Percentiles rank a stretch among this genome's conserved stretches.
Conservation (phyloP, 179 eudicot species). For the Silene vulgaris region DNA sequence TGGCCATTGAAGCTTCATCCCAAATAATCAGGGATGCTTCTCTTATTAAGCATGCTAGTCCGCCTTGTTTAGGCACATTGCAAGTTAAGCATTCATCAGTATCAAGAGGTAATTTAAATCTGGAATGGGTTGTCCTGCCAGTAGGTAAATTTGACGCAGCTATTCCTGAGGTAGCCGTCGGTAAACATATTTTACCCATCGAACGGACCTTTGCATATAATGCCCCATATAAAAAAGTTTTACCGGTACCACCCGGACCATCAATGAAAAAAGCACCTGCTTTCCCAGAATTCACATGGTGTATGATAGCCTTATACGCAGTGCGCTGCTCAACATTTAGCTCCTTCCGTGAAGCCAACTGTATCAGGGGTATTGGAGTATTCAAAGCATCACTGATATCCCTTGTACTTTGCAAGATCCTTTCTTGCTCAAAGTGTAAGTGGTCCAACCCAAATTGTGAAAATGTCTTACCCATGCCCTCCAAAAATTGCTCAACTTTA, state of each 20-base stretch:
- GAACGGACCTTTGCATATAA: background rate
- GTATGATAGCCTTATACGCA: background rate
- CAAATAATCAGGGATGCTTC: background rate
- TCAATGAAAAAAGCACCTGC: background rate
- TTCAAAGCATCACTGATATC: background rate
- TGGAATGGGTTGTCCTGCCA: background rate
- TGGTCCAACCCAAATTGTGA: background rate
- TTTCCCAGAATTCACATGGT: background rate
- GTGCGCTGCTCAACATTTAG: background rate
- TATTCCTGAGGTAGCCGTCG: background rate
- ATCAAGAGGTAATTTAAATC: background rate
- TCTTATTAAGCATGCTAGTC: background rate
- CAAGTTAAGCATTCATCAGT: background rate
- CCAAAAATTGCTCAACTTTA: background rate
- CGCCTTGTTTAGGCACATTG: background rate
- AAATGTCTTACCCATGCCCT: background rate
- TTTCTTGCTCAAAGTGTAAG: background rate
- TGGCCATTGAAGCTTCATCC: slow-evolving; percentile 10
- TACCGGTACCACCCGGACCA: too few relatives aligned
- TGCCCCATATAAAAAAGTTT: background rate
- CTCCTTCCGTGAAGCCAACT: background rate
- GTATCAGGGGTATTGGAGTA: background rate
- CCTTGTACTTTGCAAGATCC: background rate
- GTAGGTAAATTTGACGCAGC: background rate
- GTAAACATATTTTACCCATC: background rate